Conservation (phyloP, 768 basidiomycete species). For the Tylopilus felleus region DNA sequence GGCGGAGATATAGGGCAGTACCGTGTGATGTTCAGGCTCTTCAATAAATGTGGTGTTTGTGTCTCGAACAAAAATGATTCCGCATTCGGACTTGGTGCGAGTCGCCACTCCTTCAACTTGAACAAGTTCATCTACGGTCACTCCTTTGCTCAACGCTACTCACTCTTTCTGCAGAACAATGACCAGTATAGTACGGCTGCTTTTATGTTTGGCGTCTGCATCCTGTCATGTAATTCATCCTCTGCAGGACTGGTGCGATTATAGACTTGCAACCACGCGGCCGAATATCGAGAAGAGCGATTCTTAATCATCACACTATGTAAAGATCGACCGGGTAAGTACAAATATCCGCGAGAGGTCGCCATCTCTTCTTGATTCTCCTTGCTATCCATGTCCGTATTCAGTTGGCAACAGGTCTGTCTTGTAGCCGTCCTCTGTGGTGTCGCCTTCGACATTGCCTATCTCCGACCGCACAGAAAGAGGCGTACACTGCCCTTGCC, state of each 20-base stretch:
- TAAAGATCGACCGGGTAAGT: background rate
- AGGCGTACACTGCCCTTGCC: conserved; percentile 11
- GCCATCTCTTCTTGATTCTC: background rate
- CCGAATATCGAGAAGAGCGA: background rate
- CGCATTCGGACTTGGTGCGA: too few species aligned
- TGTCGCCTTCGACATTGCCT: conserved; percentile 1
- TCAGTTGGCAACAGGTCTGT: conserved; percentile 12
- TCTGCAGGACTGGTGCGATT: background rate
- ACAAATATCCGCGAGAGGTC: background rate
- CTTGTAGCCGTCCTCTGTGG: conserved; percentile 10
- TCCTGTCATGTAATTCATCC: too few species aligned
- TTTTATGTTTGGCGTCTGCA: background rate
- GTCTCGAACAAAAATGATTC: too few species aligned
- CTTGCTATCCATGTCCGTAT: background rate
- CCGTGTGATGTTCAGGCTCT: background rate
- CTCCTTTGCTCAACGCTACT: background rate
- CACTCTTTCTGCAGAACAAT: background rate
- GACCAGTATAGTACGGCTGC: background rate
- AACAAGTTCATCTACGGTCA: too few species aligned
- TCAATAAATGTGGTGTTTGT: too few species aligned
- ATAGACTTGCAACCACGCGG: background rate
- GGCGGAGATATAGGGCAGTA: conserved; percentile 1
- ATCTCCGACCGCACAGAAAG: conserved; percentile 3
- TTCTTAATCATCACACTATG: background rate
- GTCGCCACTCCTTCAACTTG: too few species aligned